Base-by-base conservation (phyloP, 106 monocot species). In the Amphibolis antarctica region DNA sequence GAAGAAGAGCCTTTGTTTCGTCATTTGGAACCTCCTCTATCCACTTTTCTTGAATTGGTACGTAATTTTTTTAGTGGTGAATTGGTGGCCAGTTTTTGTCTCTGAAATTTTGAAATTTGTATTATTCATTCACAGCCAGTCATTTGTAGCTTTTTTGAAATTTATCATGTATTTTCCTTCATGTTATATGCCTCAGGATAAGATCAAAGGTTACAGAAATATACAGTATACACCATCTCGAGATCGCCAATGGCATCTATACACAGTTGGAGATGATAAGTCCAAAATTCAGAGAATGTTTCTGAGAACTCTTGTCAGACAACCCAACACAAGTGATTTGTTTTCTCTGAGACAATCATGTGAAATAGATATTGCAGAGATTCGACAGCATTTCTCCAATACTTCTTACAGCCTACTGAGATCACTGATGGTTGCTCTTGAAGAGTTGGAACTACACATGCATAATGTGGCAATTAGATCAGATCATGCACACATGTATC, bases 41-140 rank as follows among this genome's bases (percentile, higher is more conserved):
- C 98, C 45, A 98, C 91, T 65, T 98, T 91, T 65, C 98, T 98
- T 71, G 98, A 98, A 75, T 71, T 98, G 85, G 98, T 98, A 52
- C 20, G 77, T 74, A 31, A 27, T n/a, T n/a, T n/a, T n/a, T n/a
- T n/a, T n/a, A n/a, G n/a, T n/a, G n/a, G n/a, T n/a, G n/a, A n/a
- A n/a, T n/a, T n/a, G n/a, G n/a, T n/a, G n/a, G n/a, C n/a, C n/a
- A n/a, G n/a, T n/a, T 62, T 12, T 18, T 49, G 13, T 60, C 24
- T 6, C 9, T 46, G 0, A 9, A 53, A 51, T 9, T 9, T 51
- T 36, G 5, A n/a, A 50, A 0, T 46, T 30, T 54, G 64, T 20
- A 44, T 23, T n/a, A 55, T 0, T 68, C 46, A 46, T 23, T 10
- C 45, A 44, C n/a, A n/a, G n/a, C n/a, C n/a, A n/a, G n/a, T n/a